Evolutionary conservation across 208 protist genomes (phyloP).

Genomic region (Trypanosoma vivax): DNA sequence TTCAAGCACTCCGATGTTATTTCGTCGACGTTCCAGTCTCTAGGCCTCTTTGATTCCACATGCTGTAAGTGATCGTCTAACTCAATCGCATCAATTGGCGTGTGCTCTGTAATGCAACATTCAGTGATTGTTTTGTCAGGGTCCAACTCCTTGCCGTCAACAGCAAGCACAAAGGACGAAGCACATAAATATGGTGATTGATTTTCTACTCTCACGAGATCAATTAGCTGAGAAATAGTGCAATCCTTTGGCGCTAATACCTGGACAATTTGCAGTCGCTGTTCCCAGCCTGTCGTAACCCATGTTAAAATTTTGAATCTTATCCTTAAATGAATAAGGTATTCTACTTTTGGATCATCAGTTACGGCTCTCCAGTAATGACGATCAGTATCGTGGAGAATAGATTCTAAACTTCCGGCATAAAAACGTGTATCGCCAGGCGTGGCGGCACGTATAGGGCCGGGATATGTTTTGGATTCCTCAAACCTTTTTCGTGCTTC

Average conservation of each 20-base stretch:
- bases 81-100: slow-evolving; percentile 69
- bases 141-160: slow-evolving; percentile 71
- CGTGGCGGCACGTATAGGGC: slow-evolving; percentile 65
- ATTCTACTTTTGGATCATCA: slow-evolving; percentile 74
- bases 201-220: slow-evolving; percentile 72
- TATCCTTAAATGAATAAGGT: slow-evolving; percentile 64
- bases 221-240: slow-evolving; percentile 59
- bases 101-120: slow-evolving; percentile 59
- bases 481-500: slow-evolving; percentile 48
- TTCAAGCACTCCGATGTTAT: slow-evolving; percentile 42
- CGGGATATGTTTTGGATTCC: slow-evolving; percentile 67
- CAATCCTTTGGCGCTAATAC: slow-evolving; percentile 59
- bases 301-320: slow-evolving; percentile 75
- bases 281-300: slow-evolving; percentile 79
- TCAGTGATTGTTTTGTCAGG: slow-evolving; percentile 30
- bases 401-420: slow-evolving; percentile 56
- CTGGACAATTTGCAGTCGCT: slow-evolving; percentile 68
- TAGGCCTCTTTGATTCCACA: slow-evolving; percentile 36
- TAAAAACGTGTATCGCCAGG: slow-evolving; percentile 86
- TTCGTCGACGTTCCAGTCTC: slow-evolving; percentile 85
- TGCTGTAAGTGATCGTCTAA: slow-evolving; percentile 63
- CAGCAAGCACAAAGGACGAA: slow-evolving; percentile 48
- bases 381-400: slow-evolving; percentile 70
- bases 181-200: slow-evolving; percentile 78
- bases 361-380: slow-evolving; percentile 84